These are phyloP conservation scores for Fusarium verticillioides DNA, from an alignment of 2,329 filamentous ascomycete genomes.

Conservation along the genomic window DNA sequence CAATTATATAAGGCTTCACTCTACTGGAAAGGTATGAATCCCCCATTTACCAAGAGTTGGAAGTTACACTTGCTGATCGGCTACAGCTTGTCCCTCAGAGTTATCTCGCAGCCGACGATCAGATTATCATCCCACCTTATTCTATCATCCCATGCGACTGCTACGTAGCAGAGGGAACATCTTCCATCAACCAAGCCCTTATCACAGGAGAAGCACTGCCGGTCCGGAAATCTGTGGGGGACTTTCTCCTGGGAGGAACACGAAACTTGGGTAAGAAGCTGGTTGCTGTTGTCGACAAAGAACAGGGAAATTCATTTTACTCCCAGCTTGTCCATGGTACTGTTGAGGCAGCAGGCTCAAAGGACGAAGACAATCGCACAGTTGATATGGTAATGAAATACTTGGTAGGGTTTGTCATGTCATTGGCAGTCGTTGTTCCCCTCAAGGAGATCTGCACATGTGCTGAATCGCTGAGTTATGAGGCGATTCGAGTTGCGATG, in stretches of 20 bases:
- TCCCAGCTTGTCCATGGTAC: neutral
- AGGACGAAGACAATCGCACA: neutral
- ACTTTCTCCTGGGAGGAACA: neutral
- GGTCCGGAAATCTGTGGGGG: neutral
- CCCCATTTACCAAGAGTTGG: accelerated
- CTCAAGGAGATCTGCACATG: neutral
- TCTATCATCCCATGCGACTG: neutral
- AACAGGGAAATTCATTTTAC: neutral
- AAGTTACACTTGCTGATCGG: neutral
- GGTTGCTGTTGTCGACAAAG: neutral
- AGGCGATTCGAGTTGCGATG: neutral
- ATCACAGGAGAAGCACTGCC: neutral
- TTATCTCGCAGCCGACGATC: neutral
- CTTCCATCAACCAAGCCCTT: neutral
- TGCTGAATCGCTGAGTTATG: neutral
- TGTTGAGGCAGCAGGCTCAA: neutral
- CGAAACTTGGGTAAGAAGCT: neutral
- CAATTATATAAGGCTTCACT: neutral
- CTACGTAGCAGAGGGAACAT: neutral
- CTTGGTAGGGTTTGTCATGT: neutral
- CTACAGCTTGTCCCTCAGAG: neutral
- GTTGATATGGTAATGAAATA: neutral
- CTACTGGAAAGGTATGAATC: neutral
- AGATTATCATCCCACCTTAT: neutral
- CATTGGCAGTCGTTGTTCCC: neutral